phyloP scores from a whole-genome alignment of 75 land plant species.

The Sequoiadendron giganteum region DNA sequence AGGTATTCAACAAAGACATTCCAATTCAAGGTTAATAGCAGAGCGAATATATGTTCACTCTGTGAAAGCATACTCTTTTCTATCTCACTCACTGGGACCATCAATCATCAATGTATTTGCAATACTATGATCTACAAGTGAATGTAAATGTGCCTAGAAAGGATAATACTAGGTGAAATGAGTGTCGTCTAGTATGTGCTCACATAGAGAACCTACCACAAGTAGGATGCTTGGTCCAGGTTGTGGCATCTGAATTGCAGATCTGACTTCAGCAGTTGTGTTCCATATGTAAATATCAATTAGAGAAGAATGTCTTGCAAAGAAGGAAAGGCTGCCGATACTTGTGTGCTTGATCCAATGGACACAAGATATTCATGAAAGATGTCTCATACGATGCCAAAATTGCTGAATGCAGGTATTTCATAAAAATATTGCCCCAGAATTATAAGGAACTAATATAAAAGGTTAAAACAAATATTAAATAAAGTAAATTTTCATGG shows the following conservation, averaged over 20 bases:
- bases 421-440: background rate
- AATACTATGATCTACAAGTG: background rate
- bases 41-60: background rate
- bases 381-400: background rate
- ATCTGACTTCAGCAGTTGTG: too few species aligned
- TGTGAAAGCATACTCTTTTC: background rate
- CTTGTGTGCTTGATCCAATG: background rate
- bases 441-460: background rate
- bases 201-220: too few species aligned
- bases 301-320: too few species aligned
- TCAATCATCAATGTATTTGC: background rate
- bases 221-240: too few species aligned
- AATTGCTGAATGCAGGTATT: background rate
- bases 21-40: background rate
- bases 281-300: too few species aligned
- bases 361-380: background rate
- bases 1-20: too few species aligned
- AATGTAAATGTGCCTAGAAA: background rate
- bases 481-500: background rate
- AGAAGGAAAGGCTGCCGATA: too few species aligned
- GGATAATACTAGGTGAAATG: too few species aligned
- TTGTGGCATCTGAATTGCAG: too few species aligned
- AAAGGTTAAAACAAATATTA: background rate
- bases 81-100: background rate
- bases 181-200: too few species aligned